These are phyloP conservation scores for Flaveria ramosissima DNA, from an alignment of 129 eudicot genomes.

Conservation along the genomic window DNA sequence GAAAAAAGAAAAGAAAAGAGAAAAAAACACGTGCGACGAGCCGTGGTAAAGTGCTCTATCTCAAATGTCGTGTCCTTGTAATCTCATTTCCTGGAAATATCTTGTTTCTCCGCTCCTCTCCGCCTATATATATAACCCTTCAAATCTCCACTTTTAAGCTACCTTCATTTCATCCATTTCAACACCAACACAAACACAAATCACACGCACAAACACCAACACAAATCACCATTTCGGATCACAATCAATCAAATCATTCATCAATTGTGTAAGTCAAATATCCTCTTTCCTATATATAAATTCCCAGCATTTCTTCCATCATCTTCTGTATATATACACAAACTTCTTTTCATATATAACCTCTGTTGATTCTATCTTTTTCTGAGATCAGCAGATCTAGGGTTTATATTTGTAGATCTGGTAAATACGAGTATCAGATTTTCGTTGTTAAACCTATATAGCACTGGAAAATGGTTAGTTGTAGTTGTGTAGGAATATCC, in stretches of 20 bases:
- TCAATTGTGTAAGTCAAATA: slow-evolving; percentile 6
- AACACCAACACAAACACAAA: no score
- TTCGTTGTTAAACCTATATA: background rate
- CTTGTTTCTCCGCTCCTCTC: slow-evolving; percentile 1
- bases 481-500: slow-evolving; percentile 59
- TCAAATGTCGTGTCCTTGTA: background rate
- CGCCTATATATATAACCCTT: background rate
- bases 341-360: slow-evolving; percentile 18
- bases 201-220: no score
- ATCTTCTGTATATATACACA: slow-evolving; percentile 19
- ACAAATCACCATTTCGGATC: no score
- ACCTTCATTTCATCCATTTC: background rate
- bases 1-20: background rate
- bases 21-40: background rate
- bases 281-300: background rate
- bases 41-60: background rate
- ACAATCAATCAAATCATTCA: no score
- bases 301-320: background rate
- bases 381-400: slow-evolving; percentile 28
- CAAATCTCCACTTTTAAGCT: background rate
- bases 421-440: background rate
- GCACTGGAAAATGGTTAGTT: slow-evolving; percentile 45
- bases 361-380: slow-evolving; percentile 42
- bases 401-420: slow-evolving; percentile 26
- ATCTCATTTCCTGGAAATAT: background rate